Evolutionary conservation across 495 filamentous ascomycete species (phyloP), one percentile per base, ranked within the genome.

Genomic region (Pyronema omphalodes): DNA sequence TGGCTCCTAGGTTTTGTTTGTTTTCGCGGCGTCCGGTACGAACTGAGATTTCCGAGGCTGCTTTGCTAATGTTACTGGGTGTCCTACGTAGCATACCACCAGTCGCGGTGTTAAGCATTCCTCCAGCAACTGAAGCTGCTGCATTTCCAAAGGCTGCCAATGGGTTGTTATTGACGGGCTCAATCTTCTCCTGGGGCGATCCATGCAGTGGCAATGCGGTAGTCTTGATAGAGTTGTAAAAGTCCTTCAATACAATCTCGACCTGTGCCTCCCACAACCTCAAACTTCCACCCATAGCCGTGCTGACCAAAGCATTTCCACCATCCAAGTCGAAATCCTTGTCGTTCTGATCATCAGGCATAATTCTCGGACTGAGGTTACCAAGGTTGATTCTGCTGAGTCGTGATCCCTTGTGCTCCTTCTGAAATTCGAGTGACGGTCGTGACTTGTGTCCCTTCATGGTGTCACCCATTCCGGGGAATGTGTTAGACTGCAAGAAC

Each of bases 41-140:
- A 80, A 43, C 91, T 79, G 52, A 54, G 9, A 82, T 81, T 59
- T 86, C 84, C 5, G 77, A 81, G 0, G 81, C 79, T 11, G 86
- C 79, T 67, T 94, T 95, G 72, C 87, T 94, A 53, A 96, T 71
- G 8, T 87, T 86, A 62, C 88, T 94, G 6, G 88, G 87, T 44
- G 80, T 85, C 35, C 91, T 78, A 57, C 88, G 86, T 18, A 98
- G 76, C 63, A 84, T 77, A 53, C 66, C 66, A 35, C 62, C 37
- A 33, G 15, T 18, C 3, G 17, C 14, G 23, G 23, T 29, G 23
- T 29, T 29, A 5, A 29, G 23, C 23, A 29, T 29, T 29, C 23
- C 23, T 29, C 23, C 23, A 29, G 23, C 23, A 2, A 29, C 23
- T 29, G 23, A 29, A 29, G 23, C 23, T 29, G 23, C 23, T 29